Conservation (phyloP, 768 basidiomycete species). For the Chiua virens region DNA sequence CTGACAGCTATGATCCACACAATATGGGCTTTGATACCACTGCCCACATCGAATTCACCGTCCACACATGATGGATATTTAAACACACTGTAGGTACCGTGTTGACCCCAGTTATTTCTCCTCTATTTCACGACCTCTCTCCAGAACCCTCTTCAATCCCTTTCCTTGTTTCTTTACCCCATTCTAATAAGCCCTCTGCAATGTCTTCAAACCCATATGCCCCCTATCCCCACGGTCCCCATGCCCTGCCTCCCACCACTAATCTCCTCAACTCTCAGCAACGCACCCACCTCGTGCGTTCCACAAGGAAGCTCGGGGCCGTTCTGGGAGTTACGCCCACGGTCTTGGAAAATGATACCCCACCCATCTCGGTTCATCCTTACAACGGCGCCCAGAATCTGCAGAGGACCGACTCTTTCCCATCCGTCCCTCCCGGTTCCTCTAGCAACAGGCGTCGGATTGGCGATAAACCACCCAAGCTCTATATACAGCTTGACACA, state of each 20-base stretch:
- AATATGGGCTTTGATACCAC: no score
- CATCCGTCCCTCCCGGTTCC: no score
- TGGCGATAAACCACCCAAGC: conserved; percentile 23
- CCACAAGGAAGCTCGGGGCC: conserved; percentile 36
- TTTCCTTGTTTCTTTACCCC: not conserved
- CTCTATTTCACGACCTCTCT: conserved; percentile 5
- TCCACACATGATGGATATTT: no score
- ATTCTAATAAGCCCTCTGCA: conserved; percentile 15
- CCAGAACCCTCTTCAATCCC: no score
- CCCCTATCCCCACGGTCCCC: no score
- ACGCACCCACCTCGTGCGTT: conserved; percentile 37
- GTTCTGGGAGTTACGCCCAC: conserved; percentile 37
- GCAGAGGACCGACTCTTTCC: conserved; percentile 4
- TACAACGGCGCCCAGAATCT: not conserved
- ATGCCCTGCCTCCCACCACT: conserved; percentile 37
- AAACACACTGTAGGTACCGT: no score
- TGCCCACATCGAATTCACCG: no score
- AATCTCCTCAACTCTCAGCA: conserved; percentile 32
- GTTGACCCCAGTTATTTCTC: no score
- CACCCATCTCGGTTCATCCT: no score
- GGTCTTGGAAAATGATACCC: conserved; percentile 31
- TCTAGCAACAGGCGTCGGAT: no score
- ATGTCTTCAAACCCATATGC: no score
- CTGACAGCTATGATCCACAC: no score
- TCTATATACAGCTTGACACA: conserved; percentile 23